Evolutionary conservation across 2,329 filamentous ascomycete genomes (phyloP).

Genomic region (Neofusicoccum parvum): DNA sequence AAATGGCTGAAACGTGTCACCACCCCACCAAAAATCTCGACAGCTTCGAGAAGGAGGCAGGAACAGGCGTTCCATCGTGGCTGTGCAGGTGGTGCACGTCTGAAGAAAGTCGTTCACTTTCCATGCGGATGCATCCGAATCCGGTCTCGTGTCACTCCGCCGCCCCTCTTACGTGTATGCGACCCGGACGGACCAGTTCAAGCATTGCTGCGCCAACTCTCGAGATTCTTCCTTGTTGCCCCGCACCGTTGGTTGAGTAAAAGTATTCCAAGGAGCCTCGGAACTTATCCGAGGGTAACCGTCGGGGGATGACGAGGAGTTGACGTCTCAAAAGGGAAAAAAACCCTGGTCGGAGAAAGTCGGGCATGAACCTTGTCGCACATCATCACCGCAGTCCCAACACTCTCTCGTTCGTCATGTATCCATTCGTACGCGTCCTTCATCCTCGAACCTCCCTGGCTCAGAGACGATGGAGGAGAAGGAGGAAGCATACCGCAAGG

Average conservation of each 20-base stretch:
- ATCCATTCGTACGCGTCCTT: no score
- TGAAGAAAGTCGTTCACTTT: neutral
- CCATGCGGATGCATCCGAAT: no score
- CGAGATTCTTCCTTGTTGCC: no score
- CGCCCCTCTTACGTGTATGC: no score
- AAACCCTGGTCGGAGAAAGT: neutral
- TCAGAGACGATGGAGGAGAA: no score
- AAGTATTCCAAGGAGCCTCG: no score
- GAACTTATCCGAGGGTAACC: neutral
- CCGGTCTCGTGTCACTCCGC: no score
- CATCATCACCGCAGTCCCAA: neutral
- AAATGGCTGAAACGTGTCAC: neutral
- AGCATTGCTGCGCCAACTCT: no score
- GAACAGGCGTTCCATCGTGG: neutral
- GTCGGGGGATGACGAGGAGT: neutral
- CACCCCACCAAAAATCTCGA: neutral
- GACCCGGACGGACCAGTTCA: no score
- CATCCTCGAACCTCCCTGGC: no score
- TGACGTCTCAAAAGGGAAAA: neutral
- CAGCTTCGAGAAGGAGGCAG: neutral
- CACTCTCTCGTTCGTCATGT: neutral
- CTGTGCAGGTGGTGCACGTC: neutral
- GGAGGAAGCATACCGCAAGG: no score
- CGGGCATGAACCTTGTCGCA: neutral
- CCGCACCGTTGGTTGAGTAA: no score